Percentiles rank a stretch among this genome's conserved stretches.
phyloP scores from a whole-genome alignment of 495 filamentous ascomycete genomes.

The Bathelium albidoporum region DNA sequence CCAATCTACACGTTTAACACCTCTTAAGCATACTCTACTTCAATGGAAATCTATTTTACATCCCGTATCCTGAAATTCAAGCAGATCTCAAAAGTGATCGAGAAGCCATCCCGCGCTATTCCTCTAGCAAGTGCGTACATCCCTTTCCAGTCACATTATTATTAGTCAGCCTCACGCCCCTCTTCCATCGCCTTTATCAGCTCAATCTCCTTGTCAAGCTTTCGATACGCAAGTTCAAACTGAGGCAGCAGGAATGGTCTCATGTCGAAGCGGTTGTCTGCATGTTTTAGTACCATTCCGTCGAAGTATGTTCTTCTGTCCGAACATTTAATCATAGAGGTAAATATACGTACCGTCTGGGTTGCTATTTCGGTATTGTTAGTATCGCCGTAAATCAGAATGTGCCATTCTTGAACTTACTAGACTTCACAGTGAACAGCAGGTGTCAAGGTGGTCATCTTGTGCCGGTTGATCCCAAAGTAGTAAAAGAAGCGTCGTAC shows the following conservation, averaged over 20 bases:
- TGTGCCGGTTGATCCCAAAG: slow-evolving; percentile 42
- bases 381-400: background rate
- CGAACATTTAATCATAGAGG: background rate
- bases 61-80: no score
- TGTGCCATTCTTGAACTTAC: background rate
- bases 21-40: no score
- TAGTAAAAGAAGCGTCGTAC: slow-evolving; percentile 59
- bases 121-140: no score
- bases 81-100: no score
- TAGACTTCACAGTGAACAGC: slow-evolving; percentile 28
- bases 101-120: no score
- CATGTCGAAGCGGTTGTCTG: slow-evolving; percentile 59
- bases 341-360: background rate
- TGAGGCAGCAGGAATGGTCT: slow-evolving; percentile 31
- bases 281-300: slow-evolving; percentile 31
- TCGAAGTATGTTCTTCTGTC: background rate
- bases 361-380: background rate
- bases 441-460: slow-evolving; percentile 36
- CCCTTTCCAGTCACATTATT: no score
- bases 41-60: no score
- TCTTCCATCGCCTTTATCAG: slow-evolving; percentile 11
- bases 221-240: slow-evolving; percentile 27
- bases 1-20: no score
- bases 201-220: slow-evolving; percentile 24
- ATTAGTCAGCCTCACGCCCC: background rate